Base-by-base conservation (phyloP, 768 basidiomycete genomes). In the Tylopilus sp. region DNA sequence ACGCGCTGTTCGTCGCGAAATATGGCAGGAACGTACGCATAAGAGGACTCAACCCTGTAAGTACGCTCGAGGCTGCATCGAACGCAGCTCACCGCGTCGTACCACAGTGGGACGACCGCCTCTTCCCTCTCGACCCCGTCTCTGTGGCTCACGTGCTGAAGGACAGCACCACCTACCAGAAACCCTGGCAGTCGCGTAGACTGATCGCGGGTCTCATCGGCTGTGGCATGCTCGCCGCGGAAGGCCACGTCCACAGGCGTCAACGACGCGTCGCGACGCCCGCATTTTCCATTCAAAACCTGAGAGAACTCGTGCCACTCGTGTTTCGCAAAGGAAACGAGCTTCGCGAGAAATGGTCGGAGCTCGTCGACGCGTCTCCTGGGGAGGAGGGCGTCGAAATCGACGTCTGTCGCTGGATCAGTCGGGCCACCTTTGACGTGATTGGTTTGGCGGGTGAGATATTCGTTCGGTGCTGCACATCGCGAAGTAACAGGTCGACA, bases 381-480 rank as follows among this genome's bases (percentile, higher is more conserved):
- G 17, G 26, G 12, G 47, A 50, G 3, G 34, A 57, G 53, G 69
- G 62, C 8, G 61, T 65, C 54, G 77, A 62, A 61, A 64, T 97
- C 24, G 90, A 97, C 61, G 81, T 94, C 8, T 85, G 82, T 63
- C 83, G 81, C 58, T 95, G 88, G 87, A 70, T 94, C 30, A 87
- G 85, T 57, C 79, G 91, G 38, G 85, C 86, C 10, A 92, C 92
- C 1, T 89, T 97, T 62, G 94, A 96, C 67, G 85, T 95, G 40
- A 92, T 97, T 59, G 94, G 92, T 2, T 67, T 90, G n/a, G 89
- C 92, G 37, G 89, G 89, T 89, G 50, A 42, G 74, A n/a, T 9
- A 22, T 52, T 42, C 36, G 26, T 14, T 34, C 33, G 40, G 50
- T 26, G 58, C 14, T 26, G 33, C n/a, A 14, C 29, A 44, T 28